A percentile compares a stretch with the other conserved stretches of the same genome.
Evolutionary conservation across 2,329 filamentous ascomycete genomes (phyloP).

Genomic region (Penicillium glabrum): DNA sequence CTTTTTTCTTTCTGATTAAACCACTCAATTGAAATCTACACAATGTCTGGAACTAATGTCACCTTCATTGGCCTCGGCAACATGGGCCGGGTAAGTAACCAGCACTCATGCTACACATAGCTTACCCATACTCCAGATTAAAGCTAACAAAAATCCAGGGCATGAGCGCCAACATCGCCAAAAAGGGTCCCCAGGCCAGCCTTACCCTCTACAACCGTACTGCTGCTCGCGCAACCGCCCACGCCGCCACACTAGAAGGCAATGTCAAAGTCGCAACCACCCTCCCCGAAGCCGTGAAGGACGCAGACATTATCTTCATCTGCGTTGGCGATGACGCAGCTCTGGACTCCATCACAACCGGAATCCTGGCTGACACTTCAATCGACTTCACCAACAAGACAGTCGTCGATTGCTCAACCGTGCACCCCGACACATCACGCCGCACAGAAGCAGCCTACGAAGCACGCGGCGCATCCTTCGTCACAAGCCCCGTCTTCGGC

Average conservation of each 20-base stretch:
- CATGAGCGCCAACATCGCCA: slow-evolving; percentile 79
- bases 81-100: slow-evolving; percentile 71
- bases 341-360: slow-evolving; percentile 61
- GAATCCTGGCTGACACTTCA: slow-evolving; percentile 50
- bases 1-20: background rate
- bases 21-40: background rate
- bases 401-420: slow-evolving; percentile 83
- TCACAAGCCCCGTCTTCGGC: slow-evolving; percentile 63
- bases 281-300: slow-evolving; percentile 64
- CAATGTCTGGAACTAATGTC: slow-evolving; percentile 49
- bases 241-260: slow-evolving; percentile 60
- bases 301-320: slow-evolving; percentile 75
- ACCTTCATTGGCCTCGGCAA: slow-evolving; percentile 84
- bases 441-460: slow-evolving; percentile 59
- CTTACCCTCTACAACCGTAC: slow-evolving; percentile 82
- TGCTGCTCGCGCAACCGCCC: slow-evolving; percentile 61
- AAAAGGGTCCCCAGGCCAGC: slow-evolving; percentile 70
- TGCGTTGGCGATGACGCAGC: slow-evolving; percentile 78
- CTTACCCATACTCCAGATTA: background rate
- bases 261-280: slow-evolving; percentile 63
- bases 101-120: background rate
- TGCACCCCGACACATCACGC: slow-evolving; percentile 79
- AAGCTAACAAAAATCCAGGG: slow-evolving; percentile 53
- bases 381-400: slow-evolving; percentile 67
- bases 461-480: slow-evolving; percentile 67